These are phyloP conservation scores for Clarireedia hainanense DNA, from an alignment of 2,329 filamentous ascomycete genomes.

Conservation along the genomic window DNA sequence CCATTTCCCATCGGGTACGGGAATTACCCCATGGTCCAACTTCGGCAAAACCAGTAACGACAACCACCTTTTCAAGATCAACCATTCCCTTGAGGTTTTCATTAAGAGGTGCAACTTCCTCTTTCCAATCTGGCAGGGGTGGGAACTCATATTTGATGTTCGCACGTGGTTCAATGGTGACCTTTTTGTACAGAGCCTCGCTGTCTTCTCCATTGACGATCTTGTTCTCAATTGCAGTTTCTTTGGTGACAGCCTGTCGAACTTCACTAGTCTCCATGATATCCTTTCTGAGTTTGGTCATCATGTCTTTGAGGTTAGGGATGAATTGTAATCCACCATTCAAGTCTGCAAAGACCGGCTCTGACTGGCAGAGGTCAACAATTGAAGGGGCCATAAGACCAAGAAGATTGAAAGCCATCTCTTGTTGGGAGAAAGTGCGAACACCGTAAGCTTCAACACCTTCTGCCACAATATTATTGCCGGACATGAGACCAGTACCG, in stretches of 20 bases:
- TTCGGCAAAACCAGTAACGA: conserved; percentile 94
- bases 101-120: conserved; percentile 83
- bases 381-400: conserved; percentile 92
- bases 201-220: conserved; percentile 91
- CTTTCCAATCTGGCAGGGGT: conserved; percentile 80
- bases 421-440: conserved; percentile 96
- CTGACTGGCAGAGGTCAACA: conserved; percentile 88
- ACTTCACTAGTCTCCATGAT: conserved; percentile 94
- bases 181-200: conserved; percentile 90
- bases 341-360: conserved; percentile 93
- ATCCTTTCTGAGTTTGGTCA: conserved; percentile 88
- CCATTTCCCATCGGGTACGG: conserved; percentile 98
- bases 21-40: conserved; percentile 98
- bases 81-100: conserved; percentile 93
- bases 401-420: conserved; percentile 98
- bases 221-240: conserved; percentile 94
- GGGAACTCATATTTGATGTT: conserved; percentile 99
- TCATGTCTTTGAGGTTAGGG: conserved; percentile 86
- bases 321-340: conserved; percentile 98
- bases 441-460: conserved; percentile 95
- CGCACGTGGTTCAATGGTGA: conserved; percentile 84
- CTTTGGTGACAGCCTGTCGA: conserved; percentile 86
- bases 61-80: conserved; percentile 94
- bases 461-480: conserved; percentile 95
- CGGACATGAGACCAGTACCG: conserved; percentile 94